Evolutionary conservation across 2,329 filamentous ascomycete species (phyloP).

Genomic region (Talaromyces atroroseus): DNA sequence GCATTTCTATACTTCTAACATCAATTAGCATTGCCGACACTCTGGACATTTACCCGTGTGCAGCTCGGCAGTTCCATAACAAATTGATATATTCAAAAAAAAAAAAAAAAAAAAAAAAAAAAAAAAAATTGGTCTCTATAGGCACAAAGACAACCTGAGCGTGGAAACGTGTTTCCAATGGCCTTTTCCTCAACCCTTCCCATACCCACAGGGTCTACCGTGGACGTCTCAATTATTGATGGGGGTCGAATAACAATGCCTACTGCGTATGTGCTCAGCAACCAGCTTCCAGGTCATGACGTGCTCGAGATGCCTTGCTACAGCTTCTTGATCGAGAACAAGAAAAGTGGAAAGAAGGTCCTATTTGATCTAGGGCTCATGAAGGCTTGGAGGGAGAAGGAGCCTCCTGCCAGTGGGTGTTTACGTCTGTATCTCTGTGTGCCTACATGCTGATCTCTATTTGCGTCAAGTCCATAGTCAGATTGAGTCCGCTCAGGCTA

Average conservation of each 20-base stretch:
- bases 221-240: slow-evolving; percentile 4
- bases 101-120: too few relatives aligned
- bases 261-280: neutral
- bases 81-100: too few relatives aligned
- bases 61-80: too few relatives aligned
- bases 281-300: neutral
- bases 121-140: too few relatives aligned
- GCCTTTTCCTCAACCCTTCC: neutral
- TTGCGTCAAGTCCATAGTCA: neutral
- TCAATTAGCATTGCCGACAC: too few relatives aligned
- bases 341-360: slow-evolving; percentile 14
- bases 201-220: neutral
- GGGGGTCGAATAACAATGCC: slow-evolving; percentile 1
- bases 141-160: too few relatives aligned
- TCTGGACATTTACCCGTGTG: too few relatives aligned
- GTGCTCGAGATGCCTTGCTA: slow-evolving; percentile 6
- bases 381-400: slow-evolving; percentile 24
- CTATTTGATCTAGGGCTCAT: slow-evolving; percentile 30
- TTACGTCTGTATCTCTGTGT: slow-evolving; percentile 17
- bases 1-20: too few relatives aligned
- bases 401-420: slow-evolving; percentile 18
- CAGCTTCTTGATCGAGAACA: slow-evolving; percentile 10
- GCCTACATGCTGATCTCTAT: neutral
- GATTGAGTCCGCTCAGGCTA: neutral
- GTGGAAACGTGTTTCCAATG: neutral